A percentile compares a stretch with the other conserved stretches of the same genome.
phyloP scores from a whole-genome alignment of 108 stramenopile species.

The Aurantiochytrium sp. region DNA sequence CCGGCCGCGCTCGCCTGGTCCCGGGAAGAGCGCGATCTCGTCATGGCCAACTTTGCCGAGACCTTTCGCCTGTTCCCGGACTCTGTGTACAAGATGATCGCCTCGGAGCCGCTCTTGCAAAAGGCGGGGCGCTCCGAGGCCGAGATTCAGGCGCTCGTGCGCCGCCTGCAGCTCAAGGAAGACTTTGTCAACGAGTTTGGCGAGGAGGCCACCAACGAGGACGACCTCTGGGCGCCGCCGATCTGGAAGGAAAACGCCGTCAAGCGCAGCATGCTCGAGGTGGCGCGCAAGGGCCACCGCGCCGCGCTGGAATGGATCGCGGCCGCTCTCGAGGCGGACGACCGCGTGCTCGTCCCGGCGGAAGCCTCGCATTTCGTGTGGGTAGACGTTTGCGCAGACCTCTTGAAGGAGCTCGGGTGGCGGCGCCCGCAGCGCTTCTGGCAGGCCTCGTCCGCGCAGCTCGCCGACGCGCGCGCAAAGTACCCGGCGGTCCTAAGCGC shows the following conservation, averaged over 20 bases:
- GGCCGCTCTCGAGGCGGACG: not conserved
- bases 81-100: not conserved
- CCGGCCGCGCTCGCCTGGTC: not conserved
- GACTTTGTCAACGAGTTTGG: too few relatives aligned
- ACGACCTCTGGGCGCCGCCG: not conserved
- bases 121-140: not conserved
- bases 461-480: not conserved
- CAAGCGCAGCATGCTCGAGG: not conserved
- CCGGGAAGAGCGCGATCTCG: not conserved
- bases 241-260: not conserved
- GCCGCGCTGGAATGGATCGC: not conserved
- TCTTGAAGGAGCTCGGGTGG: not conserved
- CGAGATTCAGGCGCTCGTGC: not conserved
- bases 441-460: not conserved
- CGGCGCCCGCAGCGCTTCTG: not conserved
- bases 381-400: not conserved
- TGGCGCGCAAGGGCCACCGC: not conserved
- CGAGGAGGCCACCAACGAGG: not conserved
- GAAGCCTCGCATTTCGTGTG: not conserved
- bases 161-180: not conserved
- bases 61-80: not conserved
- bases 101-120: not conserved
- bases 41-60: not conserved
- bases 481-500: not conserved
- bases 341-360: not conserved